A percentile compares a stretch with the other conserved stretches of the same genome.
These are phyloP conservation scores for Populus hybrid DNA, from an alignment of 441 rosid species.

Conservation along the genomic window DNA sequence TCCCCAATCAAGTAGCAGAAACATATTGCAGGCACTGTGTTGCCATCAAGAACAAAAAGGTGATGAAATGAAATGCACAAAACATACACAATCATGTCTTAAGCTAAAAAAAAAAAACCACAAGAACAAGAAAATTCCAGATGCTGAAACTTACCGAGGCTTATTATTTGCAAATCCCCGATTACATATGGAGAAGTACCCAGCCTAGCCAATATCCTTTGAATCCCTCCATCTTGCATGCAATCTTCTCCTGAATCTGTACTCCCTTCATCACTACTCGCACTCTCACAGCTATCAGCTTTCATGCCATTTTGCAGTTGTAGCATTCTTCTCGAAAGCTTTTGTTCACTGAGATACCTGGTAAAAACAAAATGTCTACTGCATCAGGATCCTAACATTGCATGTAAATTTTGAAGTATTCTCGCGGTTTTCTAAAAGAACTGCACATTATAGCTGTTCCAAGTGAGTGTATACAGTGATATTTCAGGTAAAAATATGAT, in stretches of 20 bases:
- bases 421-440: not conserved
- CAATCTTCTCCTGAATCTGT: constrained; percentile 57
- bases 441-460: not conserved
- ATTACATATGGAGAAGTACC: constrained; percentile 60
- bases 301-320: constrained; percentile 55
- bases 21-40: not conserved
- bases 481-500: constrained; percentile 8
- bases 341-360: constrained; percentile 91
- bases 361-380: constrained; percentile 21
- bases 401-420: not conserved
- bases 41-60: not conserved
- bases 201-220: constrained; percentile 45
- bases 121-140: not conserved
- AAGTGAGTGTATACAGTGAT: not conserved
- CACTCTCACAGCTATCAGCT: constrained; percentile 45
- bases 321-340: constrained; percentile 86
- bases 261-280: constrained; percentile 61
- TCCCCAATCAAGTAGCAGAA: not conserved
- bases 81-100: constrained; percentile 11
- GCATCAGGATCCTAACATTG: constrained; percentile 6
- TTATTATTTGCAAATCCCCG: constrained; percentile 79
- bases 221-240: constrained; percentile 46
- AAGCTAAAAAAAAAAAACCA: not conserved
- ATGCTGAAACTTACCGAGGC: constrained; percentile 58
- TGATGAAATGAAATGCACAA: not conserved